A percentile compares a stretch with the other conserved stretches of the same genome.
These are phyloP conservation scores for Fusarium palustre DNA, from an alignment of 2,329 filamentous ascomycete genomes.

Conservation along the genomic window DNA sequence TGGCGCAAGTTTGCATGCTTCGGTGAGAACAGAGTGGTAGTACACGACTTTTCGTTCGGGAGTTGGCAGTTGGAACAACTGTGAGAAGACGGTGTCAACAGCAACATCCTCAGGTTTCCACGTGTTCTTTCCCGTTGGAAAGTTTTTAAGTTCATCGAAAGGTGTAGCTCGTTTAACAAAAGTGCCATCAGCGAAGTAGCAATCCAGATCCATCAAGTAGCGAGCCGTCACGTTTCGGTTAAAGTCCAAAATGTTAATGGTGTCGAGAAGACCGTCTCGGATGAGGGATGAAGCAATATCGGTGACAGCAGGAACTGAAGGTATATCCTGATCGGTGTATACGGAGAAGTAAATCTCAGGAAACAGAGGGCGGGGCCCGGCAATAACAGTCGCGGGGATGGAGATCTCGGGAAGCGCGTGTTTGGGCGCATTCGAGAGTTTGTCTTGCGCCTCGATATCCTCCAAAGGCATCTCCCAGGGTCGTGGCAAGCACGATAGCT, in stretches of 20 bases:
- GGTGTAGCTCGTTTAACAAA: constrained; percentile 95
- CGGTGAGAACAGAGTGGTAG: constrained; percentile 94
- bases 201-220: constrained; percentile 92
- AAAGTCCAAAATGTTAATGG: constrained; percentile 92
- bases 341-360: constrained; percentile 96
- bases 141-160: constrained; percentile 85
- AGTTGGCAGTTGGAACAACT: constrained; percentile 86
- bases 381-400: constrained; percentile 79
- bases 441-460: constrained; percentile 70
- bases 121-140: constrained; percentile 73
- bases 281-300: constrained; percentile 85
- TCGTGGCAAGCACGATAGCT: constrained; percentile 74
- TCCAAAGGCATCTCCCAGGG: constrained; percentile 74
- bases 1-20: constrained; percentile 94
- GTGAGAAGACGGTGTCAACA: constrained; percentile 97
- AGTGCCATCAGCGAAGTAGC: constrained; percentile 88
- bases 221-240: constrained; percentile 90
- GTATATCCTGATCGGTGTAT: constrained; percentile 85
- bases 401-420: constrained; percentile 81
- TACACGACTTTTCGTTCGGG: constrained; percentile 96
- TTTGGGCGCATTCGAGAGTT: constrained; percentile 71
- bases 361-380: constrained; percentile 82
- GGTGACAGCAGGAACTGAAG: constrained; percentile 83
- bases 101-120: constrained; percentile 99
- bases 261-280: constrained; percentile 87